Evolutionary conservation across 345 rosid genomes (phyloP).

Genomic region (Eucalyptus regnans): DNA sequence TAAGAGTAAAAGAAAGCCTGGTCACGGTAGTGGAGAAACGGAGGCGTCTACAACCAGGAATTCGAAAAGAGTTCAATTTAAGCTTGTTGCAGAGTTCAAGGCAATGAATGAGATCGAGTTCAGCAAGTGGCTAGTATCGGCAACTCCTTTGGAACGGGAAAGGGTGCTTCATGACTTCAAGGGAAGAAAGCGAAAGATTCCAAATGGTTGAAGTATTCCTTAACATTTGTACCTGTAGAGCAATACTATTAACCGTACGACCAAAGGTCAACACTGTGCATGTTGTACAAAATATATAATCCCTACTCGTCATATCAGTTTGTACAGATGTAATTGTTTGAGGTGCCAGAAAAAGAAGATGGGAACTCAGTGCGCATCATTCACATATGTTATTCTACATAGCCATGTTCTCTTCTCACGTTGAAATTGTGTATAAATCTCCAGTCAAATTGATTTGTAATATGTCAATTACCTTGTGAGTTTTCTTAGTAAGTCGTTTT

Average conservation of each 20-base stretch:
- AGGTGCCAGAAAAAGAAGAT: not conserved
- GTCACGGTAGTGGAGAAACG: not conserved
- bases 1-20: not conserved
- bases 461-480: not conserved
- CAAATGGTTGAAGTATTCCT: not conserved
- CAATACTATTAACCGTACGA: not conserved
- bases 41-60: slow-evolving; percentile 12
- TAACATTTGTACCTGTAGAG: not conserved
- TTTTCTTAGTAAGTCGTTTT: not conserved
- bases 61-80: slow-evolving; percentile 30
- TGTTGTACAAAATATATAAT: not conserved
- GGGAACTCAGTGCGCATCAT: not conserved
- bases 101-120: slow-evolving; percentile 60
- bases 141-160: slow-evolving; percentile 36
- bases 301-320: not conserved
- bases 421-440: not conserved
- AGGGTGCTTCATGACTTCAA: slow-evolving; percentile 37
- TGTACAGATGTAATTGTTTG: not conserved
- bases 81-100: slow-evolving; percentile 44
- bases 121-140: slow-evolving; percentile 66
- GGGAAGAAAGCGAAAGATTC: slow-evolving; percentile 19
- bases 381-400: not conserved
- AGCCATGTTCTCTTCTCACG: not conserved
- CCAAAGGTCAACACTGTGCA: not conserved
- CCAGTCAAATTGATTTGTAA: not conserved